phyloP scores from a whole-genome alignment of 257 asterid species.

The Solanum corneliomulleri region DNA sequence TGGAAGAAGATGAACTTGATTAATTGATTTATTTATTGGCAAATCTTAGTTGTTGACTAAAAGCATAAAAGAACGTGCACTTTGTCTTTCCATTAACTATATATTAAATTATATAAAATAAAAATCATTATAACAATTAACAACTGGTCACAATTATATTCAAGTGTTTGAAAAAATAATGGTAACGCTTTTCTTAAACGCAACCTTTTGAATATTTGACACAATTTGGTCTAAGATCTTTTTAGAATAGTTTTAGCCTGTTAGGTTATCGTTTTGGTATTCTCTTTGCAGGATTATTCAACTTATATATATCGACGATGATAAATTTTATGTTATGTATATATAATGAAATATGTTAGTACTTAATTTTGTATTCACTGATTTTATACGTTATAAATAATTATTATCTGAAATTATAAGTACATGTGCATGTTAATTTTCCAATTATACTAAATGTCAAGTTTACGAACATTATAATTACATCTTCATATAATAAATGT shows the following conservation, averaged over 20 bases:
- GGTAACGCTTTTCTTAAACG: not conserved
- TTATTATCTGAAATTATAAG: no score
- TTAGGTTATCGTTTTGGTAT: not conserved
- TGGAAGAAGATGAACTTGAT: not conserved
- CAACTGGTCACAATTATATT: not conserved
- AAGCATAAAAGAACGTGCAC: not conserved
- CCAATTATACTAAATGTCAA: not conserved
- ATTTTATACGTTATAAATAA: not conserved
- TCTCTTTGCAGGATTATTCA: not conserved
- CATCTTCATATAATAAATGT: not conserved
- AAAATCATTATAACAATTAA: not conserved
- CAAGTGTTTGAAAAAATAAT: not conserved
- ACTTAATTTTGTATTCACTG: not conserved
- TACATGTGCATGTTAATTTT: not conserved
- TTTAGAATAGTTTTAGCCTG: not conserved
- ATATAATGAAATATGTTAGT: not conserved
- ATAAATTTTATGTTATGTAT: not conserved
- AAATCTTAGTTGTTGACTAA: not conserved
- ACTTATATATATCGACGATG: not conserved
- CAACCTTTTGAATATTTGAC: not conserved
- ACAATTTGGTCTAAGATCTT: not conserved
- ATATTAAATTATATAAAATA: not conserved
- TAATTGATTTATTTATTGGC: not conserved
- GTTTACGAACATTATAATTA: not conserved
- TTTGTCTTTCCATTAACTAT: not conserved